These are phyloP conservation scores for Emericellopsis atlantica DNA, from an alignment of 2,329 filamentous ascomycete genomes.

Conservation along the genomic window DNA sequence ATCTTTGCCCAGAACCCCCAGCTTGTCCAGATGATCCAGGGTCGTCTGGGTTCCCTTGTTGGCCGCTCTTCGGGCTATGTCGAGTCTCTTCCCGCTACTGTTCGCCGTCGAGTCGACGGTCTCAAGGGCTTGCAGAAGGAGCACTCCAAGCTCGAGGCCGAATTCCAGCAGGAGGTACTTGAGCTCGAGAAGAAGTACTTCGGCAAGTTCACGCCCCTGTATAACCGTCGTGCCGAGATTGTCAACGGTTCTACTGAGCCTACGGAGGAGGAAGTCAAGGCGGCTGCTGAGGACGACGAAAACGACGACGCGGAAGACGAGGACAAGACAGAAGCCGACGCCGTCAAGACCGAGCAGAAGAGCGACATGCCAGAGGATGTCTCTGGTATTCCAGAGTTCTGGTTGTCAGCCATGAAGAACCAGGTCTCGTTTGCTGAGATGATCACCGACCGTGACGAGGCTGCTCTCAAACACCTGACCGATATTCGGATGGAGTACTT, in stretches of 20 bases:
- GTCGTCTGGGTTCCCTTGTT: constrained; percentile 84
- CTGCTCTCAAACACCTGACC: constrained; percentile 74
- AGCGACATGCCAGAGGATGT: constrained; percentile 41
- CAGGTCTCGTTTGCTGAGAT: constrained; percentile 94
- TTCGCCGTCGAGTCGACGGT: constrained; percentile 87
- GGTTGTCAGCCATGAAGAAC: constrained; percentile 99
- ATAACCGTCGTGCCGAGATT: constrained; percentile 87
- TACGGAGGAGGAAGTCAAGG: constrained; percentile 73
- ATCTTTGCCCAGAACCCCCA: constrained; percentile 94
- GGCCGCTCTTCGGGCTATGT: constrained; percentile 96
- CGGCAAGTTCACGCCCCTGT: constrained; percentile 93
- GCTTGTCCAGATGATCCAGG: constrained; percentile 95
- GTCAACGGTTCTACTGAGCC: constrained; percentile 82
- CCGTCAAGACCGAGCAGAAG: constrained; percentile 41
- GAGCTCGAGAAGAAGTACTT: constrained; percentile 99
- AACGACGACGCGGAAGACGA: constrained; percentile 59
- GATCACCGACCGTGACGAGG: constrained; percentile 96
- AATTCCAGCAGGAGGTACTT: constrained; percentile 97
- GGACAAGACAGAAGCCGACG: constrained; percentile 28
- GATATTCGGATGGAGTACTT: constrained; percentile 99
- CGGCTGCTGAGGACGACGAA: constrained; percentile 70
- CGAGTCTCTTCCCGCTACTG: constrained; percentile 79
- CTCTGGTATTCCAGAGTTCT: constrained; percentile 94
- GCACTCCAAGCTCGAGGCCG: constrained; percentile 93
- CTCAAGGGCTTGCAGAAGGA: constrained; percentile 98